phyloP scores from a whole-genome alignment of 768 basidiomycete species.

The Pleurotus tuber-regium region DNA sequence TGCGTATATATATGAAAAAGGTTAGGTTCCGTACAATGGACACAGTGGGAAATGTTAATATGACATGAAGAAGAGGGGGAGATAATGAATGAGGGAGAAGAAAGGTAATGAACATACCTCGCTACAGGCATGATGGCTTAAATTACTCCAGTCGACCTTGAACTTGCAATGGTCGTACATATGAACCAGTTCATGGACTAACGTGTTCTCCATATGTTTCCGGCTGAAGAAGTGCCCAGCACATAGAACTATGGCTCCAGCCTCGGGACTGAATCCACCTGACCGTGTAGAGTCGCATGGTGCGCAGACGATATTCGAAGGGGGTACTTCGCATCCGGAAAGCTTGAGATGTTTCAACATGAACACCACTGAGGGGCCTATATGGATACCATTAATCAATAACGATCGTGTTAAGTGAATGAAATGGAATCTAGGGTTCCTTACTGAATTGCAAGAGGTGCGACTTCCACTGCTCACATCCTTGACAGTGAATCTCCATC shows the following conservation, averaged over 20 bases:
- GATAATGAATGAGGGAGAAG: background rate
- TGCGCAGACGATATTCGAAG: conserved; percentile 75
- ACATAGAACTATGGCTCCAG: conserved; percentile 81
- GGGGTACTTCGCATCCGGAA: conserved; percentile 67
- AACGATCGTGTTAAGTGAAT: too few relatives aligned
- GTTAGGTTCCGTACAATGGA: too few relatives aligned
- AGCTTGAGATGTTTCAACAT: conserved; percentile 89
- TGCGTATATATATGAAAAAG: too few relatives aligned
- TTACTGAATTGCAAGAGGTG: conserved; percentile 69
- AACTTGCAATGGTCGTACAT: conserved; percentile 96
- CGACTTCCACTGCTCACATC: conserved; percentile 70
- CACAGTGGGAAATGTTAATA: too few relatives aligned
- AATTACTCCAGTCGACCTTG: conserved; percentile 87
- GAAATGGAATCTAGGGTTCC: too few relatives aligned
- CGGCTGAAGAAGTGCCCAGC: conserved; percentile 79
- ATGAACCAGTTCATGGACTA: conserved; percentile 92
- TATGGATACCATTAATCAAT: too few relatives aligned
- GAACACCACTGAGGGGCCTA: conserved; percentile 86
- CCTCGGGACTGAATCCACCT: conserved; percentile 81
- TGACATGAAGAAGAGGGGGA: too few relatives aligned
- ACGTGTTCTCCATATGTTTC: conserved; percentile 88
- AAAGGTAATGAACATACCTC: conserved; percentile 63
- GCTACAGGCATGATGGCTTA: conserved; percentile 94
- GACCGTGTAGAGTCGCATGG: conserved; percentile 74
- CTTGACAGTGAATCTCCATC: conserved; percentile 29